Base-by-base conservation (phyloP, 2,329 filamentous ascomycete species). In the Fusarium kyushuense region DNA sequence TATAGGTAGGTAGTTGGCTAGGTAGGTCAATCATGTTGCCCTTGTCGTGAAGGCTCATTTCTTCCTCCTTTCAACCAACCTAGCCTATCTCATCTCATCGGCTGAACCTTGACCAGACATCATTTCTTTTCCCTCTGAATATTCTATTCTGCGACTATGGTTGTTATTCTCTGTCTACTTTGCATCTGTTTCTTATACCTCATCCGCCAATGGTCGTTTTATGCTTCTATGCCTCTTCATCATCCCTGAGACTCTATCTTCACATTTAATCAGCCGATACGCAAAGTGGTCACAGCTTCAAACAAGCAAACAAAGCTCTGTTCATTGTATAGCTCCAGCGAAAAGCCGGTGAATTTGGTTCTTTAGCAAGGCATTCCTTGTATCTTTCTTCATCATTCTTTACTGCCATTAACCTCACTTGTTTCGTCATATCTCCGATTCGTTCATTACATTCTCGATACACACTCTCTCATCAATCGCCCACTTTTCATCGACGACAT, bases 131-230 rank as follows among this genome's bases (percentile, higher is more conserved):
- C 23, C 45, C 36, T 35, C 52, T 64, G 32, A 48, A 23, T 47
- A 35, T 52, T 27, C 49, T 47, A 35, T 52, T 27, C 49, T 54
- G 57, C 62, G 65, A 69, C 62, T 69, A 69, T 69, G 65, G 57
- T 69, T 53, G 45, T 66, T 69, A 63, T 69, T 66, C 56, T 69
- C 53, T 69, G 57, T 41, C 43, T 69, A 35, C 65, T 69, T 53
- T 63, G 57, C 43, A 57, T 69, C 42, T 69, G 48, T 40, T 45
- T 61, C 41, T 41, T 69, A 14, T 69, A 69, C 62, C 57, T 69
- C 32, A 54, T 66, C 36, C 54, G 63, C 51, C 63, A 68, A 57
- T 62, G 58, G 45, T 70, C 67, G 14, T 61, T 70, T 42, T 56
- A 57, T 54, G 52, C 63, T 25, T 67, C 66, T 19, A n/a, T 69